Conservation (phyloP, 495 filamentous ascomycete species). For the Lasiosphaeriaceae sp. region DNA sequence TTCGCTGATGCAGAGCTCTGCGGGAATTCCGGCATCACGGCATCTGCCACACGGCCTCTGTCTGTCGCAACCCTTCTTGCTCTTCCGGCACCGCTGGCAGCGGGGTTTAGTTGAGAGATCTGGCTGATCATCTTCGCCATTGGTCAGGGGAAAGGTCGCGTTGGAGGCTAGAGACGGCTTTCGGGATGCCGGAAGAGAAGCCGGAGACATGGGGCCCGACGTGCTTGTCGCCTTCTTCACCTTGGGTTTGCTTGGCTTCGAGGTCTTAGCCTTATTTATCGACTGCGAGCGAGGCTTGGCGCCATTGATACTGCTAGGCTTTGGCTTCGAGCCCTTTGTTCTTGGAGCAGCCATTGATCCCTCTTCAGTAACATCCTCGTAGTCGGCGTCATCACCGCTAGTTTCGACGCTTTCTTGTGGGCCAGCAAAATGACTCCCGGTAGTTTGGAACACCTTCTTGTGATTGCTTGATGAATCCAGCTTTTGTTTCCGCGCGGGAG, state of each 20-base stretch:
- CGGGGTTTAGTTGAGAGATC: slow-evolving; percentile 91
- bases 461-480: slow-evolving; percentile 47
- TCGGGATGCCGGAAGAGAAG: slow-evolving; percentile 66
- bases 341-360: slow-evolving; percentile 33
- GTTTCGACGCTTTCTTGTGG: slow-evolving; percentile 68
- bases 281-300: slow-evolving; percentile 28
- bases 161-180: slow-evolving; percentile 77
- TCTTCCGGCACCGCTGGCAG: slow-evolving; percentile 97
- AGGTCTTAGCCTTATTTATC: slow-evolving; percentile 31
- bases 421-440: slow-evolving; percentile 57
- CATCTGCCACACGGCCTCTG: slow-evolving; percentile 92
- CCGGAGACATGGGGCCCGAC: slow-evolving; percentile 60
- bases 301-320: slow-evolving; percentile 27
- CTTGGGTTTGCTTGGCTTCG: slow-evolving; percentile 53
- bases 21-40: slow-evolving; percentile 88
- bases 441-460: slow-evolving; percentile 51
- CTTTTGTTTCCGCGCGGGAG: slow-evolving; percentile 57
- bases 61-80: slow-evolving; percentile 97
- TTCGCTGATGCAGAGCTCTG: slow-evolving; percentile 91
- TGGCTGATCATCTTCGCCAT: slow-evolving; percentile 75
- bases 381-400: slow-evolving; percentile 67
- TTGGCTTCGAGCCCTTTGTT: slow-evolving; percentile 40
- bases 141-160: slow-evolving; percentile 57
- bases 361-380: slow-evolving; percentile 45
- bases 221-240: slow-evolving; percentile 48